Evolutionary conservation across 1,284 basidiomycete species (phyloP).

Genomic region (Flammula alnicola): DNA sequence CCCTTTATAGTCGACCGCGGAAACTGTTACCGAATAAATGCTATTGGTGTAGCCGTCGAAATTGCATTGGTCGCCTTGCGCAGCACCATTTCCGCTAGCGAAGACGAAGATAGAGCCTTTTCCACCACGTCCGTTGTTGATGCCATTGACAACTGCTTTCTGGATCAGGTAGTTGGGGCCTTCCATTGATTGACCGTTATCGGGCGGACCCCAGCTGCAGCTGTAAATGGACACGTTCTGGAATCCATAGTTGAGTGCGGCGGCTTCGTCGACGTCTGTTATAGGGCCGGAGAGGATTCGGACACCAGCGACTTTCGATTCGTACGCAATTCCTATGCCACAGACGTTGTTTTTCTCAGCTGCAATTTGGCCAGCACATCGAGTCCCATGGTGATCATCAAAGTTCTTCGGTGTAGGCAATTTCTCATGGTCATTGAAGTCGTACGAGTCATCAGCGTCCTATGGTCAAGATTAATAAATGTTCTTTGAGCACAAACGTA

Average conservation of each 20-base stretch:
- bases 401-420: conserved; percentile 87
- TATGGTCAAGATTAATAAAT: conserved; percentile 36
- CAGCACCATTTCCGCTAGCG: conserved; percentile 96
- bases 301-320: conserved; percentile 90
- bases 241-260: conserved; percentile 93
- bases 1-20: conserved; percentile 91
- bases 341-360: conserved; percentile 96
- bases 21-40: conserved; percentile 96
- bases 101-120: conserved; percentile 97
- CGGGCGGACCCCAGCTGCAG: conserved; percentile 98
- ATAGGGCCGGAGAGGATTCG: conserved; percentile 98
- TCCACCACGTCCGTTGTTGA: conserved; percentile 88
- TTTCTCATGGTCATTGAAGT: conserved; percentile 94
- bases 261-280: conserved; percentile 97
- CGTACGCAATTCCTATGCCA: conserved; percentile 93
- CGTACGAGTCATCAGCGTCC: conserved; percentile 91
- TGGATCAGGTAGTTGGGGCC: conserved; percentile 91
- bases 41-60: conserved; percentile 99
- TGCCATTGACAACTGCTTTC: conserved; percentile 94
- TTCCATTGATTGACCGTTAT: conserved; percentile 96
- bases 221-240: conserved; percentile 94
- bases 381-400: conserved; percentile 97
- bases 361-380: conserved; percentile 98
- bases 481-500: conserved; percentile 4
- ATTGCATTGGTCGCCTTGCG: conserved; percentile 95